Evolutionary conservation across 2,329 filamentous ascomycete genomes (phyloP), one percentile per base, ranked within the genome.

Genomic region (Exophiala sp.): DNA sequence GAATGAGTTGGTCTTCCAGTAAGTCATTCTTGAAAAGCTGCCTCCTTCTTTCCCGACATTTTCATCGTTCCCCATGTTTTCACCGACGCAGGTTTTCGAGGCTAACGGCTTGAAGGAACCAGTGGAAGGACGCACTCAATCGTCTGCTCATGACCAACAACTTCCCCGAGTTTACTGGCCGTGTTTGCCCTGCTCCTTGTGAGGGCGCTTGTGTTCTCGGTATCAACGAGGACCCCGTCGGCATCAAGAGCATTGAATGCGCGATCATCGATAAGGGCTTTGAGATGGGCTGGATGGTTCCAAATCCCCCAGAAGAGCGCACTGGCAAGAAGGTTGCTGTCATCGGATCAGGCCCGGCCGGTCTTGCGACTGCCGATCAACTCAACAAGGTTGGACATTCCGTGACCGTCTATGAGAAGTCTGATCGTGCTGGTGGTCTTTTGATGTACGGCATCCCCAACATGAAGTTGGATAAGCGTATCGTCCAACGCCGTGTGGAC

Each of bases 381-480:
- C 84, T 97, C 63, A 97, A 97, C 82, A 88, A 87, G 65, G 89
- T 88, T 65, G 92, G 92, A 24, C 92, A 97, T 75, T 76, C 70
- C 3, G 90, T 96, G 50, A 96, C 90, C 10, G 84, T 97, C 14
- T 96, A 94, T 68, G 92, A 97, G 80, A 89, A 92, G 61, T 84
- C 91, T 56, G 92, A 97, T 69, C 89, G 92, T 62, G 78, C 87
- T 54, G 92, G 92, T 74, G 92, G 92, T 72, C 80, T 97, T 51
- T 83, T 97, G 66, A 96, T 96, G 92, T 96, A 97, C 69, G 92
- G 92, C 63, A 97, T 97, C 63, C 92, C 92, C 63, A 97, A 97
- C 79, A 97, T 97, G 92, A 97, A 97, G 79, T 87, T 97, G 39
- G 92, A 97, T 78, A 97, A 97, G 82, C 90, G 90, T 69, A 86